Evolutionary conservation across 495 filamentous ascomycete species (phyloP), one percentile per base, ranked within the genome.

Genomic region (Annulohypoxylon bovei): DNA sequence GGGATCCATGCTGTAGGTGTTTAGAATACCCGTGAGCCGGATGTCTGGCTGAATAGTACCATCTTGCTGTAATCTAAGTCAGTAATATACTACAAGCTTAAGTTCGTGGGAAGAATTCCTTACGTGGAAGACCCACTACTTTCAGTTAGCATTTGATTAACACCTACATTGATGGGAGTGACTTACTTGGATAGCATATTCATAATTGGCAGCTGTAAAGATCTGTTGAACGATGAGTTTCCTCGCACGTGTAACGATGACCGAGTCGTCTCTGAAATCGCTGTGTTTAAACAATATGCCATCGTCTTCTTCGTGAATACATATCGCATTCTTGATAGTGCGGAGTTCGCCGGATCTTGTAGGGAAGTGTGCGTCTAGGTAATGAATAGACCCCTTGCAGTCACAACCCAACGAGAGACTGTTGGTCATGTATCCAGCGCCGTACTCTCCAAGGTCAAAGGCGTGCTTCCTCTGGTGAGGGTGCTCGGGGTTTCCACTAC

Each of bases 141-240:
- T 28, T 25, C 27, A 8, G 50, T 76, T 62, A 76, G 67, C 11
- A 66, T 12, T 54, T 39, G 20, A 23, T 7, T 27, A 8, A 18
- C n/a, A 33, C 12, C 12, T 7, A 25, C 11, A 23, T 22, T 14
- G 11, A 3, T 8, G 6, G 6, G 22, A 14, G 7, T 20, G 16
- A 22, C 68, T 72, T 18, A 70, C 72, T 55, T 77, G 75, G 7
- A 82, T 90, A 62, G 93, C 94, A 81, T 98, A 98, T 80, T 98
- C 95, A 81, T 98, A 98, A 82, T 98, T 98, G 53, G 94, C 93
- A 7, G 94, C 95, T 0, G 95, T 98, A 83, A 98, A 97, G 72
- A 97, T 91, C 58, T 97, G 95, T 22, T 93, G 94, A 73, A 98
- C 85, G 68, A 98, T 84, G 60, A 98, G 85, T 74, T 96, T 97